Evolutionary conservation across 2,329 filamentous ascomycete species (phyloP).

Genomic region (Atkinsonella texensis): DNA sequence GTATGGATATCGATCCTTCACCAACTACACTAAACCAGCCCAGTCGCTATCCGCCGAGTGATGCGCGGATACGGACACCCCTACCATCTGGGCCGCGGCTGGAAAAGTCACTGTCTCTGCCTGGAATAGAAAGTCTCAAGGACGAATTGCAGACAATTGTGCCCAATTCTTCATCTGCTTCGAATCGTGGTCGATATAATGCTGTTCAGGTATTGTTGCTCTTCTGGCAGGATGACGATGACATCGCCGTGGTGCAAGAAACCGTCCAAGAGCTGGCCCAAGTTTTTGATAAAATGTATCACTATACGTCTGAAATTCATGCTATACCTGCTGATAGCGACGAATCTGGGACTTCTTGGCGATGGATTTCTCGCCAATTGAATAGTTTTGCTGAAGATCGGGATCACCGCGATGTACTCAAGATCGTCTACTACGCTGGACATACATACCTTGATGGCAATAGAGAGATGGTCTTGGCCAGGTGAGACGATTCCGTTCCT

Average conservation of each 20-base stretch:
- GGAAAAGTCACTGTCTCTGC: constrained; percentile 37
- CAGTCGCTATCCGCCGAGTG: constrained; percentile 29
- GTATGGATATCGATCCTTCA: constrained; percentile 42
- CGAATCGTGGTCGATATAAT: constrained; percentile 40
- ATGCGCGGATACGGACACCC: constrained; percentile 42
- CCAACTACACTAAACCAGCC: constrained; percentile 20
- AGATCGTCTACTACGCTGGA: constrained; percentile 47
- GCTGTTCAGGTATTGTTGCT: constrained; percentile 41
- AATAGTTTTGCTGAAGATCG: constrained; percentile 40
- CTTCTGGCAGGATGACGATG: constrained; percentile 43
- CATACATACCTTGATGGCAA: constrained; percentile 42
- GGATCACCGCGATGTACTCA: constrained; percentile 43
- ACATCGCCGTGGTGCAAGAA: constrained; percentile 25
- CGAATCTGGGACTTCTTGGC: constrained; percentile 35
- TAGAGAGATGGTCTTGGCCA: constrained; percentile 45
- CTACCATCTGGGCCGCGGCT: constrained; percentile 43
- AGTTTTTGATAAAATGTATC: constrained; percentile 40
- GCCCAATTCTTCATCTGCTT: constrained; percentile 36
- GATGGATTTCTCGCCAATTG: constrained; percentile 40
- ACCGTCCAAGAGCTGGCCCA: constrained; percentile 36
- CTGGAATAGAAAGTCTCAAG: constrained; percentile 38
- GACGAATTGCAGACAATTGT: constrained; percentile 40
- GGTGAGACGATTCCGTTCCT: constrained; percentile 25
- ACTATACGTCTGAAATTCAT: constrained; percentile 35
- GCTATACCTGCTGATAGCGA: constrained; percentile 38